Base-by-base conservation (phyloP, 805 yeast species). In the Kazachstania bromeliacearum region DNA sequence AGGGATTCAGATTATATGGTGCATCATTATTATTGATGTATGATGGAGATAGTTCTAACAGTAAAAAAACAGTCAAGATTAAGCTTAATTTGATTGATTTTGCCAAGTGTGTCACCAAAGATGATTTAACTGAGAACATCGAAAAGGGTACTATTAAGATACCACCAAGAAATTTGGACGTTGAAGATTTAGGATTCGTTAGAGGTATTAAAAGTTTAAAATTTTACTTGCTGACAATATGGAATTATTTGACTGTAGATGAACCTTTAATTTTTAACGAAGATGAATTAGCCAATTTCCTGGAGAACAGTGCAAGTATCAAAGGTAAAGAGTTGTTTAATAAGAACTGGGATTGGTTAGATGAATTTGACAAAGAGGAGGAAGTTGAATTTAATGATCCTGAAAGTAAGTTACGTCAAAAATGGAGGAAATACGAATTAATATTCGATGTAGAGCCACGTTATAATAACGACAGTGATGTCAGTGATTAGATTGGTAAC, bases 1-100 rank as follows among this genome's bases (percentile, higher is more conserved):
- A 65, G 12, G 88, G 89, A 7, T 92, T 87, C 58, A 67, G 99
- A 42, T 70, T 92, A 51, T 92, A 92, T 58, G 99, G 98, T 1
- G 81, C 95, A 1, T 81, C 94, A 5, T 65, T 92, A 39, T 65
- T 92, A 46, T 66, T 92, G 46, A 85, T 92, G 78, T 89, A 89
- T 58, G 97, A 92, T 53, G 94, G 87, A 9, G 47, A 41, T 33
- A 12, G 34, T 17, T 17, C 16, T 10, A 30, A 44, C 1, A 42
- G 41, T 28, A 43, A 49, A 24, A 45, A 50, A 15, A 37, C 42
- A 14, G 42, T 46, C 18, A 44, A 47, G 24, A 59, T 62, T 25
- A 60, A 58, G 42, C 75, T 87, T n/a, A 75, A 87, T 43, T 71
- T 94, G 37, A 92, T 92, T 47, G 99, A 92, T 62, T 92, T 92